Percentiles rank a stretch among this genome's conserved stretches.
phyloP scores from a whole-genome alignment of 305 asterid species.

The Solanum hybrid region DNA sequence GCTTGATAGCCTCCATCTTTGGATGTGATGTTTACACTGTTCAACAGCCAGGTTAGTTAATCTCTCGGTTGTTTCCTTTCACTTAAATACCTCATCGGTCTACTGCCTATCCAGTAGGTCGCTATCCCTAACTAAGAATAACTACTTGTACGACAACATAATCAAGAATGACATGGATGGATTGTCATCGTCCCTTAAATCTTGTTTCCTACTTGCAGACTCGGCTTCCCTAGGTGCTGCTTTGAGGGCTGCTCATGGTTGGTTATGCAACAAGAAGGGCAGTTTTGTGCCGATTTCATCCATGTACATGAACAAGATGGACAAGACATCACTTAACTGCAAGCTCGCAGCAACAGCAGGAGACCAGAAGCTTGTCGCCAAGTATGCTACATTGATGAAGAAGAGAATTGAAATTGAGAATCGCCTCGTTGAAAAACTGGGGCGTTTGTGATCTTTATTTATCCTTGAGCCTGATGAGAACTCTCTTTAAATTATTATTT shows the following conservation, averaged over 20 bases:
- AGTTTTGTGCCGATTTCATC: slow-evolving; percentile 32
- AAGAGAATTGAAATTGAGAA: slow-evolving; percentile 54
- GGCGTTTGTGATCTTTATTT: slow-evolving; percentile 30
- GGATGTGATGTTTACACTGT: slow-evolving; percentile 60
- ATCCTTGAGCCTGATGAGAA: background rate
- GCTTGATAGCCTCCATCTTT: slow-evolving; percentile 51
- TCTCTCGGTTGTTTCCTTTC: background rate
- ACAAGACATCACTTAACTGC: slow-evolving; percentile 49
- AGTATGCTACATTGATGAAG: slow-evolving; percentile 52
- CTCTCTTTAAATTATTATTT: background rate
- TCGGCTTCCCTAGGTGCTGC: slow-evolving; percentile 85
- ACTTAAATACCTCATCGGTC: background rate
- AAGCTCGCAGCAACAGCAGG: slow-evolving; percentile 52
- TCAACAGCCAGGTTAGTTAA: slow-evolving; percentile 47
- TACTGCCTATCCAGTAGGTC: background rate
- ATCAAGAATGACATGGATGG: background rate
- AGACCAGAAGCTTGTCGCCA: slow-evolving; percentile 27
- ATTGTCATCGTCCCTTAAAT: background rate
- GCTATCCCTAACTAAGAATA: background rate
- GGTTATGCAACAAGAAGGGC: slow-evolving; percentile 53
- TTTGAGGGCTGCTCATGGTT: slow-evolving; percentile 80
- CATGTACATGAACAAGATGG: slow-evolving; percentile 51
- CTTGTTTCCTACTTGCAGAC: slow-evolving; percentile 24
- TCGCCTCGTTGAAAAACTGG: slow-evolving; percentile 35
- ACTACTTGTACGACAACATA: background rate